A percentile compares a stretch with the other conserved stretches of the same genome.
Evolutionary conservation across 2,329 filamentous ascomycete genomes (phyloP).

Genomic region (Claviceps arundinis): DNA sequence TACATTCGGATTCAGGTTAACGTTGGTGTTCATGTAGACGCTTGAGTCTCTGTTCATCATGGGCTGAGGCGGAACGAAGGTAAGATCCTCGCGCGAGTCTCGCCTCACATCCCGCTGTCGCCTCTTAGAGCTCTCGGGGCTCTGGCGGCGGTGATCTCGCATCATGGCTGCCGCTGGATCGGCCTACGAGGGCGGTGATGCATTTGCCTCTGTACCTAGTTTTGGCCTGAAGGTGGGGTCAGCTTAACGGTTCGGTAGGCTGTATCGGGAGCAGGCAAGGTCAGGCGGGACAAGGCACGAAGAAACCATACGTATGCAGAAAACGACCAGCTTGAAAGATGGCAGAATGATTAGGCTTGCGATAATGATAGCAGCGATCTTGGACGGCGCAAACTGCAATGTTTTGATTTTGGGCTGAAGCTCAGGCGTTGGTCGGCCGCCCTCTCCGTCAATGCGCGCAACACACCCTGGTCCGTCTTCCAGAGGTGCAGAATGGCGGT

Average conservation of each 20-base stretch:
- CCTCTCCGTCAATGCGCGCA: neutral
- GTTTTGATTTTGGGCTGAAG: constrained; percentile 8
- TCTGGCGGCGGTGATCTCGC: constrained; percentile 42
- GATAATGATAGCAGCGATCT: neutral
- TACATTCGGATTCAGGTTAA: constrained; percentile 2
- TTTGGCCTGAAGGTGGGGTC: neutral
- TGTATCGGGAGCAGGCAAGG: neutral
- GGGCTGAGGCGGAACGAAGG: constrained; percentile 9
- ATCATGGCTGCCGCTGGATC: constrained; percentile 30
- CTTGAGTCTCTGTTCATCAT: constrained; percentile 6
- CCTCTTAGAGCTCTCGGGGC: constrained; percentile 40
- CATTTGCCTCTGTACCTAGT: constrained; percentile 2
- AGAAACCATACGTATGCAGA: neutral
- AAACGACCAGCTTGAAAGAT: neutral
- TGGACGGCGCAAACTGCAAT: neutral
- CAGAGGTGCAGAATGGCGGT: neutral
- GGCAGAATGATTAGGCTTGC: neutral
- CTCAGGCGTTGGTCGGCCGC: constrained; percentile 2
- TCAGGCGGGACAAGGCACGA: neutral
- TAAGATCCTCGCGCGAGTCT: constrained; percentile 18
- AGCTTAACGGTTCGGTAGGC: neutral
- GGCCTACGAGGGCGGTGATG: constrained; percentile 6
- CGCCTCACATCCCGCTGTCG: constrained; percentile 25
- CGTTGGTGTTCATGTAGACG: constrained; percentile 4
- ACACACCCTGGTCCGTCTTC: neutral